A percentile compares a stretch with the other conserved stretches of the same genome.
These are phyloP conservation scores for Solanum corneliomulleri DNA, from an alignment of 257 asterid genomes.

Conservation along the genomic window DNA sequence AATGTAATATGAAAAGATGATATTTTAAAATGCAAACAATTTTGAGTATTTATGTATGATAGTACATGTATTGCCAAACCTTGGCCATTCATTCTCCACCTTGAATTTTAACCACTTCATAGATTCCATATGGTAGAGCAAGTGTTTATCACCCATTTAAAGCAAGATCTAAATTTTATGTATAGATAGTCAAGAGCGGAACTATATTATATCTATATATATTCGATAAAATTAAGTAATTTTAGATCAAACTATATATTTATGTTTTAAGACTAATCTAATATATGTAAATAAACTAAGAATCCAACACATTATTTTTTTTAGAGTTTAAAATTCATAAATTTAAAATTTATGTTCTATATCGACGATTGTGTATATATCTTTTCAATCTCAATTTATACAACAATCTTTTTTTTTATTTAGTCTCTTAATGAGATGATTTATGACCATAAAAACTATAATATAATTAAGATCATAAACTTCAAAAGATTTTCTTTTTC, in stretches of 20 bases:
- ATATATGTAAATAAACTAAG: no score
- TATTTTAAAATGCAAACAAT: slow-evolving; percentile 11
- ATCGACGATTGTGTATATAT: no score
- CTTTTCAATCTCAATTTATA: background rate
- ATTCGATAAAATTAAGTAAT: background rate
- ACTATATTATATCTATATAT: background rate
- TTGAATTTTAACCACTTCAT: background rate
- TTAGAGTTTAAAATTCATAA: no score
- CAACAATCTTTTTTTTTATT: no score
- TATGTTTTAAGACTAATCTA: no score
- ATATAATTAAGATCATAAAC: no score
- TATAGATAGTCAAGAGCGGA: background rate
- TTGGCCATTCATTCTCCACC: background rate
- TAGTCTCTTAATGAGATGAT: background rate
- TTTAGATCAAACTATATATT: no score
- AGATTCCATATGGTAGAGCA: background rate
- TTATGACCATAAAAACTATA: no score
- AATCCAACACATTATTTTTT: background rate
- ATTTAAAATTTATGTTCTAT: background rate
- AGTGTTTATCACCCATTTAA: background rate
- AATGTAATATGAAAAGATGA: background rate
- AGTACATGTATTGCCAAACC: background rate
- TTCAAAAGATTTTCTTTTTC: no score
- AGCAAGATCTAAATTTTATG: background rate
- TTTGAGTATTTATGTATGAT: background rate